Conservation (phyloP, 768 basidiomycete genomes). For the Kwoniella botswanensis region DNA sequence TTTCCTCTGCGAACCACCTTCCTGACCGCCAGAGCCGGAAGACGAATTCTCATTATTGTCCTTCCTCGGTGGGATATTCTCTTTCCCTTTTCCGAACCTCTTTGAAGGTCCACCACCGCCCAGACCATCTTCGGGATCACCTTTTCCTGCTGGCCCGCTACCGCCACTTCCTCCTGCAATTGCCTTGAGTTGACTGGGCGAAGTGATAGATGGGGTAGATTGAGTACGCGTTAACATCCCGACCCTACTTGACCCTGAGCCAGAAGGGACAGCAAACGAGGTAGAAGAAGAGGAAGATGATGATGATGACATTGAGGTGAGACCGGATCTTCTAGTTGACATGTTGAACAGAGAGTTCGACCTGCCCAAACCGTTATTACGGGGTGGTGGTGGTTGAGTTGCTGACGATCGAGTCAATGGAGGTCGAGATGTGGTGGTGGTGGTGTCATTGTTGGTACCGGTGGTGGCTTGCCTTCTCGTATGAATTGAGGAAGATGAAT, state of each 20-base stretch:
- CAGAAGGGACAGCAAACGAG: slow-evolving; percentile 3
- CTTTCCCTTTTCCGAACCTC: slow-evolving; percentile 47
- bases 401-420: slow-evolving; percentile 42
- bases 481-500: background rate
- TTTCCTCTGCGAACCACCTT: slow-evolving; percentile 35
- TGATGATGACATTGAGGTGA: background rate
- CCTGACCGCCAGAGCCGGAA: background rate
- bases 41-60: slow-evolving; percentile 28
- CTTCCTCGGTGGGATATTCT: slow-evolving; percentile 52
- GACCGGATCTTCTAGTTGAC: slow-evolving; percentile 33
- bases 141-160: slow-evolving; percentile 22
- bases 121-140: slow-evolving; percentile 34
- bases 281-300: slow-evolving; percentile 6
- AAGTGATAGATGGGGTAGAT: slow-evolving; percentile 35
- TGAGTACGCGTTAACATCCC: slow-evolving; percentile 43
- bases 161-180: slow-evolving; percentile 24
- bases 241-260: slow-evolving; percentile 10
- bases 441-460: slow-evolving; percentile 2
- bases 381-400: slow-evolving; percentile 18
- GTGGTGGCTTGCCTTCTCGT: slow-evolving; percentile 12
- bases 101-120: slow-evolving; percentile 15
- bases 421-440: slow-evolving; percentile 31
- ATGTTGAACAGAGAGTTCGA: slow-evolving; percentile 38
- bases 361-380: slow-evolving; percentile 33
- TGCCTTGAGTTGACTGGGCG: slow-evolving; percentile 32